Percentiles rank a stretch among this genome's conserved stretches.
phyloP scores from a whole-genome alignment of 192 early-diverging fungal genomes.

The Coemansia sp. region DNA sequence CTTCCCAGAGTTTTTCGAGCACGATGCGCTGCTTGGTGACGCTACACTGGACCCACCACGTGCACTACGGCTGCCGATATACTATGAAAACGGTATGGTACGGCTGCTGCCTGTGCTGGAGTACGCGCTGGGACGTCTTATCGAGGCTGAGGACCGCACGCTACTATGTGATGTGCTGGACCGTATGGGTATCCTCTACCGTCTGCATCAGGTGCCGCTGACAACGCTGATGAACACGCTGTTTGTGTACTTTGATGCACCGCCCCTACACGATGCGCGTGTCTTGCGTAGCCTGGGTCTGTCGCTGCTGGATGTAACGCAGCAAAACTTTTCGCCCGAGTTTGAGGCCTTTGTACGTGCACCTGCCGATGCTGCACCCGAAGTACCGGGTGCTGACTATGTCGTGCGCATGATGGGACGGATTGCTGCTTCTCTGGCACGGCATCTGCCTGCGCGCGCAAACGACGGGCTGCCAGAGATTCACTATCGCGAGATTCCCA shows the following conservation, averaged over 20 bases:
- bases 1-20: slow-evolving; percentile 73
- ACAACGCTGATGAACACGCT: slow-evolving; percentile 65
- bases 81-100: slow-evolving; percentile 65
- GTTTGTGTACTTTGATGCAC: slow-evolving; percentile 64
- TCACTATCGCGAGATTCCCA: slow-evolving; percentile 50
- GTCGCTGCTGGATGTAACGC: slow-evolving; percentile 56
- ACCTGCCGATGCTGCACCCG: slow-evolving; percentile 14
- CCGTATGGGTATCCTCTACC: slow-evolving; percentile 60
- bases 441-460: slow-evolving; percentile 21
- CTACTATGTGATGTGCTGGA: slow-evolving; percentile 59
- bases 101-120: slow-evolving; percentile 66
- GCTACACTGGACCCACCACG: slow-evolving; percentile 56
- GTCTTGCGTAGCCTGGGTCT: slow-evolving; percentile 55
- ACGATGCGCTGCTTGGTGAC: slow-evolving; percentile 62
- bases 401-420: slow-evolving; percentile 32
- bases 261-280: slow-evolving; percentile 54
- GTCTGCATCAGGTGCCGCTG: slow-evolving; percentile 62
- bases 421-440: slow-evolving; percentile 26
- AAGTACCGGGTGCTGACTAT: slow-evolving; percentile 35
- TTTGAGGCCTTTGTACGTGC: slow-evolving; percentile 35
- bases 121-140: slow-evolving; percentile 60
- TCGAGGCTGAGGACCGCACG: slow-evolving; percentile 60
- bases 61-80: slow-evolving; percentile 60
- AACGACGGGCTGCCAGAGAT: slow-evolving; percentile 39
- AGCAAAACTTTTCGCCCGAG: slow-evolving; percentile 50